These are phyloP conservation scores for Trametopsis cervina DNA, from an alignment of 768 basidiomycete species.

Conservation along the genomic window DNA sequence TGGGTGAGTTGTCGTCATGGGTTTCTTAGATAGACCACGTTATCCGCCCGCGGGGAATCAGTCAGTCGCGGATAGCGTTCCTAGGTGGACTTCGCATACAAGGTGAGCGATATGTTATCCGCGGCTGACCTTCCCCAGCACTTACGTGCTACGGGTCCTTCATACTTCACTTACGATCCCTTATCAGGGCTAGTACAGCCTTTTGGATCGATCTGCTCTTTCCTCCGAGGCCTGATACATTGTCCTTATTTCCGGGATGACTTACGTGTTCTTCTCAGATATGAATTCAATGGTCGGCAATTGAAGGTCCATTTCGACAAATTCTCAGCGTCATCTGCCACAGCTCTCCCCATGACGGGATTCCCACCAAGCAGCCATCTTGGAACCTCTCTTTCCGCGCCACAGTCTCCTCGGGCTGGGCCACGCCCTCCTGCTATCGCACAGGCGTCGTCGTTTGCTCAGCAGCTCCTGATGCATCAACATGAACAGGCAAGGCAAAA, in stretches of 20 bases:
- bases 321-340: constrained; percentile 38
- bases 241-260: too few species aligned
- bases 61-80: neutral
- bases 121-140: neutral
- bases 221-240: too few species aligned
- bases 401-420: constrained; percentile 15
- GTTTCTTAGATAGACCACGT: neutral
- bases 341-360: constrained; percentile 8
- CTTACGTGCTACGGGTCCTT: neutral
- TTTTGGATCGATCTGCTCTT: too few species aligned
- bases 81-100: neutral
- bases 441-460: constrained; percentile 7
- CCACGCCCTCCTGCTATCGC: neutral
- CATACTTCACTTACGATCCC: too few species aligned
- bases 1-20: constrained; percentile 48
- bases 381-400: constrained; percentile 19
- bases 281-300: constrained; percentile 79
- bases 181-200: too few species aligned
- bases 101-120: neutral
- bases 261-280: constrained; percentile 51
- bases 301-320: constrained; percentile 93
- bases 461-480: constrained; percentile 12
- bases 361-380: neutral
- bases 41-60: neutral
- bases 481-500: constrained; percentile 3